Base-by-base conservation (phyloP, 2,329 filamentous ascomycete species). In the Fusarium sp. region DNA sequence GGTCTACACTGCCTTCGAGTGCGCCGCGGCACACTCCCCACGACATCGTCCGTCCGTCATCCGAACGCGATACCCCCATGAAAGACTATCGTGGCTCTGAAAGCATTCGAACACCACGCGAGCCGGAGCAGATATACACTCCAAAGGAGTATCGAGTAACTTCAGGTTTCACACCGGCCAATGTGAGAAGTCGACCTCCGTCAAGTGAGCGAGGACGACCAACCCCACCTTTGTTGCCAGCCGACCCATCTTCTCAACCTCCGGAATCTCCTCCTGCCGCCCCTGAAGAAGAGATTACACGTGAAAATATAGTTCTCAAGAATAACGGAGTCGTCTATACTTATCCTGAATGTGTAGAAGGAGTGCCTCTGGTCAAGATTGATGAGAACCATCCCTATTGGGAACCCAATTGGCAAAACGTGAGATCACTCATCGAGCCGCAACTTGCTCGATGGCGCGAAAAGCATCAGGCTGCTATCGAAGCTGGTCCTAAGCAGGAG, bases 291-390 rank as follows among this genome's bases (percentile, higher is more conserved):
- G 76, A 77, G 31, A 87, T 88, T 57, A 86, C 79, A 9, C 78
- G 77, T 33, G 79, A 80, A 0, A 83, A 74, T 4, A 77, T 88
- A 12, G 69, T 78, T 7, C 77, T 88, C 7, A 80, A 75, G 30
- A 78, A 89, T 57, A 79, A 88, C 55, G 85, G 85, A 46, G 75
- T 70, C 9, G 75, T 84, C 6, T 86, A 85, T 46, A 83, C 82
- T 1, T 82, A 83, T 44, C 86, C 86, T 0, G 79, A 83, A 23
- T 83, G 85, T 67, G 84, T 86, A 70, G 79, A 79, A 31, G 86
- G 85, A 3, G 85, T 87, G 1, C 86, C 86, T 1, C 67, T 88
- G 4, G 81, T 78, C 37, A 86, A 85, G 72, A 86, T 88, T 49
- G 75, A 81, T 40, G 77, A 80, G 16, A 75, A 71, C 9, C 83